phyloP scores from a whole-genome alignment of 2,329 filamentous ascomycete species.

The Colletotrichum siamense region DNA sequence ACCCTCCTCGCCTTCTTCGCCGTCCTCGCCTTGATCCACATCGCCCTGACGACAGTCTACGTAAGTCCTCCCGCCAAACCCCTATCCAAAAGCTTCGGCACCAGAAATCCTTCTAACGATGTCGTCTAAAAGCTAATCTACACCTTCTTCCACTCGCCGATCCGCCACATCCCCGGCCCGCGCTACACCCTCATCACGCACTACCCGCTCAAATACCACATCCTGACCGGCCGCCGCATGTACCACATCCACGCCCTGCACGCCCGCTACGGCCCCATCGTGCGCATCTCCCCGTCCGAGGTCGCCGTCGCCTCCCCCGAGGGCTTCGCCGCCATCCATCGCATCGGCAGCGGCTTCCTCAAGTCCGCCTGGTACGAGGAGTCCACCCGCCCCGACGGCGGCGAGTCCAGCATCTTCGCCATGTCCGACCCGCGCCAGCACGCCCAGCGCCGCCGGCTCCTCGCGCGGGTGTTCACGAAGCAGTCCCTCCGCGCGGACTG shows the following conservation, averaged over 20 bases:
- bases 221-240: conserved; percentile 6
- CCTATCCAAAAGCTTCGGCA: not conserved
- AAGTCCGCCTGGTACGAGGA: conserved; percentile 6
- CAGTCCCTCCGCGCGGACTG: conserved; percentile 33
- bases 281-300: conserved; percentile 9
- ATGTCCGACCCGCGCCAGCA: conserved; percentile 6
- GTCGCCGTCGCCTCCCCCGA: not conserved
- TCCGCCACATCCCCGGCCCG: conserved; percentile 9
- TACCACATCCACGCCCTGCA: conserved; percentile 13
- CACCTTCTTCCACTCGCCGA: not conserved
- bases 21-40: not conserved
- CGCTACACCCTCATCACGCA: conserved; percentile 3
- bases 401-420: conserved; percentile 10
- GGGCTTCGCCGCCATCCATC: conserved; percentile 3
- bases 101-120: not conserved
- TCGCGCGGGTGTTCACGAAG: conserved; percentile 47
- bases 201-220: not conserved
- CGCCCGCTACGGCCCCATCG: not conserved
- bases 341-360: conserved; percentile 6
- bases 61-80: not conserved
- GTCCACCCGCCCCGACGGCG: not conserved
- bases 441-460: conserved; percentile 36
- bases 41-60: not conserved
- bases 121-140: not conserved
- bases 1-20: not conserved